Conservation (phyloP, 108 stramenopile genomes). For the Parietichytrium sp. region DNA sequence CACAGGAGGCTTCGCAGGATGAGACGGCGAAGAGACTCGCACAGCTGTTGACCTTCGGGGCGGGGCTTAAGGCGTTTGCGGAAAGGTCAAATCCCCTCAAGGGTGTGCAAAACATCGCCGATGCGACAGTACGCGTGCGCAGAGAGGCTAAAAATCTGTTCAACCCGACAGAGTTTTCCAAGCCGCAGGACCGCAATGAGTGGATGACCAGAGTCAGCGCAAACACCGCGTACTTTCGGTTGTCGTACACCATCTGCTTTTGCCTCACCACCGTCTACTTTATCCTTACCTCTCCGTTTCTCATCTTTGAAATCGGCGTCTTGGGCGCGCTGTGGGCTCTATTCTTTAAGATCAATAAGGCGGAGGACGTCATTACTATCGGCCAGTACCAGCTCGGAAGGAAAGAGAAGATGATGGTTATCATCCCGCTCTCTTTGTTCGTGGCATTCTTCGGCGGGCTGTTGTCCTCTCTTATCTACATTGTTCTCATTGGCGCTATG, state of each 20-base stretch:
- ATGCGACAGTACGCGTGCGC: constrained; percentile 14
- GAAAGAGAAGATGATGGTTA: background rate
- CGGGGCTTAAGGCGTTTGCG: background rate
- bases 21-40: too few relatives aligned
- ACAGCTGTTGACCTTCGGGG: background rate
- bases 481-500: background rate
- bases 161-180: constrained; percentile 13
- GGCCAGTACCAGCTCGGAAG: background rate
- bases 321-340: constrained; percentile 24
- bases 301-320: background rate
- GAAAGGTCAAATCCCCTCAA: background rate
- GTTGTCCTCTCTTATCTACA: background rate
- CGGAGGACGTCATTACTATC: constrained; percentile 34
- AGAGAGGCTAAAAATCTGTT: constrained; percentile 33
- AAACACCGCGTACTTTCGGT: background rate
- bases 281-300: constrained; percentile 33
- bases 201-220: constrained; percentile 26
- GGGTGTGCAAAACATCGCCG: constrained; percentile 28
- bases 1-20: too few relatives aligned
- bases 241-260: background rate
- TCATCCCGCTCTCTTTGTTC: constrained; percentile 5
- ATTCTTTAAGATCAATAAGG: constrained; percentile 36
- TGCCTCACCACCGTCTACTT: background rate
- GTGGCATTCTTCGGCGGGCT: constrained; percentile 27
- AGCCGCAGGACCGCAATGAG: background rate